These are phyloP conservation scores for Aspergillus bridgeri DNA, from an alignment of 495 filamentous ascomycete genomes.

Conservation along the genomic window DNA sequence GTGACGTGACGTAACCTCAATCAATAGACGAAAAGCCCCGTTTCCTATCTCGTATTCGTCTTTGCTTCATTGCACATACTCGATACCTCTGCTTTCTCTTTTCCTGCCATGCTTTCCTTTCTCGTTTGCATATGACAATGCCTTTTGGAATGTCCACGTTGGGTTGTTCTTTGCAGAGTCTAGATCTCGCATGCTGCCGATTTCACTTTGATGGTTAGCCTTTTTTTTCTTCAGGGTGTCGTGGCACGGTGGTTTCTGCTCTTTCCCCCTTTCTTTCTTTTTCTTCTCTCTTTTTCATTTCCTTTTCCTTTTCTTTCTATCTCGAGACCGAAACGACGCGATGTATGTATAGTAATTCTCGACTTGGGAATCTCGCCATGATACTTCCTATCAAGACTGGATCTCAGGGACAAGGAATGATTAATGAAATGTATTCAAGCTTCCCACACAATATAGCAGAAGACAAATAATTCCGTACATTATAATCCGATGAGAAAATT, in stretches of 20 bases:
- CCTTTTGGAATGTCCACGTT: background rate
- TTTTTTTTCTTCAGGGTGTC: background rate
- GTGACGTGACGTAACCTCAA: background rate
- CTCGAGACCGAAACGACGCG: conserved; percentile 12
- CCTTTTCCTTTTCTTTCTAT: conserved; percentile 10
- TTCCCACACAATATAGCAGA: background rate
- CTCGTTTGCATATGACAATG: background rate
- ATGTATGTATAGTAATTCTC: conserved; percentile 23
- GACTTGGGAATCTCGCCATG: background rate
- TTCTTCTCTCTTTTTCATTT: conserved; percentile 6
- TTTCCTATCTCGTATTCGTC: background rate
- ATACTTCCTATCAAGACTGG: background rate
- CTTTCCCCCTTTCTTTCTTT: conserved; percentile 5
- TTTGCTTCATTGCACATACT: background rate
- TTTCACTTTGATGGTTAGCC: background rate
- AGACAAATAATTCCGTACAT: background rate
- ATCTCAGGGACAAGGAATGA: background rate
- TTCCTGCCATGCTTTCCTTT: background rate
- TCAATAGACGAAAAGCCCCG: background rate
- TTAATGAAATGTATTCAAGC: background rate
- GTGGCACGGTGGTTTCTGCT: conserved; percentile 6
- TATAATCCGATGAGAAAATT: background rate
- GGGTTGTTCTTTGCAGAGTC: background rate
- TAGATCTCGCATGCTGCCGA: background rate
- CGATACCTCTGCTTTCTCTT: background rate